Conservation (phyloP, 768 basidiomycete species). For the Pholiota conissans region DNA sequence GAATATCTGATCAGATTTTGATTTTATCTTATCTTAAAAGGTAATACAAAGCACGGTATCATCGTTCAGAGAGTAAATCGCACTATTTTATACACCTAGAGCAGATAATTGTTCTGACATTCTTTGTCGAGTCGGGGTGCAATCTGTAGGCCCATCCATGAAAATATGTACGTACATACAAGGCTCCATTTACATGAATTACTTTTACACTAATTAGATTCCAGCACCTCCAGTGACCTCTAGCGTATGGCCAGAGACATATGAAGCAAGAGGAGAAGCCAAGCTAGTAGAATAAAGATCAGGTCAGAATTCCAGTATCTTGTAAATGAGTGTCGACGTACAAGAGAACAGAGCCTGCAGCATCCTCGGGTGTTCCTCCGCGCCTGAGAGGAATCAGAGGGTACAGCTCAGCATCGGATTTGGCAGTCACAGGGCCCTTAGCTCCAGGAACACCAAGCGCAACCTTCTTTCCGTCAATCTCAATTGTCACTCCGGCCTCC, state of each 20-base stretch:
- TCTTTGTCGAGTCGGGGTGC: too few species aligned
- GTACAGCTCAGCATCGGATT: constrained; percentile 33
- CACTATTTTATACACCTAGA: too few species aligned
- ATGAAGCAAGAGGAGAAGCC: constrained; percentile 75
- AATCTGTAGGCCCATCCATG: too few species aligned
- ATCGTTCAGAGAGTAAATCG: too few species aligned
- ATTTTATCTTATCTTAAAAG: too few species aligned
- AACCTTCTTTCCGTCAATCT: constrained; percentile 82
- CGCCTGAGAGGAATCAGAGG: constrained; percentile 63
- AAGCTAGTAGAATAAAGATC: constrained; percentile 49
- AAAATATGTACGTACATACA: not conserved
- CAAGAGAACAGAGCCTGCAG: constrained; percentile 75
- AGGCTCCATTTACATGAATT: too few species aligned
- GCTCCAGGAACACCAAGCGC: constrained; percentile 75
- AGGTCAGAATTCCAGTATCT: not conserved
- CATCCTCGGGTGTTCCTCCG: constrained; percentile 72
- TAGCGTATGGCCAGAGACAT: constrained; percentile 80
- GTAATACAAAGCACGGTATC: too few species aligned
- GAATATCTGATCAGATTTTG: too few species aligned
- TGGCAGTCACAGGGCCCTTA: constrained; percentile 32
- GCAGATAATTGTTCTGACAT: too few species aligned
- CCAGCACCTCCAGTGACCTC: constrained; percentile 84
- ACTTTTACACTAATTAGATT: constrained; percentile 46
- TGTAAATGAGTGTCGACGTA: constrained; percentile 36
- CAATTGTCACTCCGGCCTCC: constrained; percentile 72